Evolutionary conservation across 345 rosid genomes (phyloP), one percentile per base, ranked within the genome.

Genomic region (Turnera subulata): DNA sequence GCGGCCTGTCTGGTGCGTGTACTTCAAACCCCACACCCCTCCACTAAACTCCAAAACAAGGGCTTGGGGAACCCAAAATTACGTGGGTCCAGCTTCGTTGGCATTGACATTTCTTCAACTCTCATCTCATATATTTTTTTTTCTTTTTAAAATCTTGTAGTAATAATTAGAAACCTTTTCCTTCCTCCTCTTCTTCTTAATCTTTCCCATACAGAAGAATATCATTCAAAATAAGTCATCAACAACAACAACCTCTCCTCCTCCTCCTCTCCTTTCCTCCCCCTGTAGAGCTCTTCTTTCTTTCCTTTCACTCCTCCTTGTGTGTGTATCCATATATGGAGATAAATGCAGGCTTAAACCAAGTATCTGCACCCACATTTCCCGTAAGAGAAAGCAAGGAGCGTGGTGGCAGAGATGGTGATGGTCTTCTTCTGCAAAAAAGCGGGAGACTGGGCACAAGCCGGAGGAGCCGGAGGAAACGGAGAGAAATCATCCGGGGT

Each of bases 71-170:
- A 51, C 64, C 64, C 68, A 6, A 60, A 56, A 39, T 14, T n/a
- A 9, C 17, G 39, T 50, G 69, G 80, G 55, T 52, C 76, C 63
- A 24, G 51, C 79, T 75, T 60, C 68, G 75, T 68, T 72, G 82
- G 73, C 79, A 74, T 78, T 75, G 75, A 72, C 79, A 69, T 78
- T 68, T 66, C 71, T 58, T 17, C 46, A 76, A 46, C 70, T 46
- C 52, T 37, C 8, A n/a, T n/a, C n/a, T n/a, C n/a, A n/a, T n/a
- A n/a, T n/a, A n/a, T n/a, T n/a, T n/a, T n/a, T n/a, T n/a, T n/a
- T n/a, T n/a, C n/a, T n/a, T n/a, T n/a, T n/a, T n/a, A n/a, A n/a
- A n/a, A n/a, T n/a, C n/a, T n/a, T n/a, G 13, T 2, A 37, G 13
- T 37, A 37, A 37, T 37, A 20, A 50, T 67, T 69, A 65, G 56